Percentiles rank a stretch among this genome's conserved stretches.
phyloP scores from a whole-genome alignment of 83 land plant species.

The Picea abies region DNA sequence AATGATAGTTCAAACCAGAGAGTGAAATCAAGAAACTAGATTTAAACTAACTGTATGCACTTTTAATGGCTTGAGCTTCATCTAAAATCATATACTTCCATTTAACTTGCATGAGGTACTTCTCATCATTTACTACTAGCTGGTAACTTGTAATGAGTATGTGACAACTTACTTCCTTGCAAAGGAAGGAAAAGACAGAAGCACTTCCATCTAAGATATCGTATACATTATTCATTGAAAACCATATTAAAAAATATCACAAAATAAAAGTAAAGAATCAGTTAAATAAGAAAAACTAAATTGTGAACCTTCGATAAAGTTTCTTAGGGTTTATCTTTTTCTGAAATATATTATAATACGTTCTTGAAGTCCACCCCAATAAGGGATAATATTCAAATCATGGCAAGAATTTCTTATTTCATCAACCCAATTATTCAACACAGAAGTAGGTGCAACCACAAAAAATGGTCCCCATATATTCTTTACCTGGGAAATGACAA shows the following conservation, averaged over 20 bases:
- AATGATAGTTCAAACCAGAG: neutral
- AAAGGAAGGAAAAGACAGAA: too few relatives aligned
- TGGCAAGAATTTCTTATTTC: constrained; percentile 81
- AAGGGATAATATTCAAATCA: constrained; percentile 87
- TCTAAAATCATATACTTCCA: constrained; percentile 99
- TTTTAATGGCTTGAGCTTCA: constrained; percentile 99
- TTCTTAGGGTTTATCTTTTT: constrained; percentile 89
- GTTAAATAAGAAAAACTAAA: too few relatives aligned
- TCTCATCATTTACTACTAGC: constrained; percentile 86
- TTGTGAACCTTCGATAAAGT: too few relatives aligned
- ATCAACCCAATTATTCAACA: too few relatives aligned
- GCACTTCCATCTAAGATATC: too few relatives aligned
- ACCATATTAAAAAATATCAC: too few relatives aligned
- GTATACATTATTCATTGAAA: too few relatives aligned
- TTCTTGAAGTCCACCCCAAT: constrained; percentile 82
- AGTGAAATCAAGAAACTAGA: neutral
- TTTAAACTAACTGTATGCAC: constrained; percentile 56
- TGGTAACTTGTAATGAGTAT: constrained; percentile 97
- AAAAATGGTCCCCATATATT: too few relatives aligned
- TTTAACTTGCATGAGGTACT: constrained; percentile 86
- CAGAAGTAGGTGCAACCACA: too few relatives aligned
- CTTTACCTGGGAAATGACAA: constrained; percentile 62
- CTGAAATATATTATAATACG: constrained; percentile 58
- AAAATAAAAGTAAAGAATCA: too few relatives aligned
- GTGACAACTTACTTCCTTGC: constrained; percentile 85